These are phyloP conservation scores for Cichorium intybus DNA, from an alignment of 140 eudicot genomes.

Conservation along the genomic window DNA sequence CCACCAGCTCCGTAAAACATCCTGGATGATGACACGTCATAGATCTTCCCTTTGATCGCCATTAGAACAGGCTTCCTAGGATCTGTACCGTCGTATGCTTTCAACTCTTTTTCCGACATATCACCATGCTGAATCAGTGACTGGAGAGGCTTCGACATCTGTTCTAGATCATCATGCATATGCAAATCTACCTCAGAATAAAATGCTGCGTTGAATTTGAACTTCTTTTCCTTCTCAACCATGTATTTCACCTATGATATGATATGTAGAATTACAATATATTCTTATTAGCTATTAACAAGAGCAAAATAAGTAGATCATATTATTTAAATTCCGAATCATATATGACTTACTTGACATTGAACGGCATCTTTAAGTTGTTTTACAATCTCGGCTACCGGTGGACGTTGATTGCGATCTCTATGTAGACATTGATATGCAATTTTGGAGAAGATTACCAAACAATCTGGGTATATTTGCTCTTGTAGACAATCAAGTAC, in stretches of 20 bases:
- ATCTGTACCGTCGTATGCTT: background rate
- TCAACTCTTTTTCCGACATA: background rate
- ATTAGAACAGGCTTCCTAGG: background rate
- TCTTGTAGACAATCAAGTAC: constrained; percentile 14
- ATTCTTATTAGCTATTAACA: background rate
- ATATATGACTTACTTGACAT: constrained; percentile 2
- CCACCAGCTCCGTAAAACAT: background rate
- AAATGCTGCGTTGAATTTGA: background rate
- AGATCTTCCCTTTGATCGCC: background rate
- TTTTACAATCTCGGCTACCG: background rate
- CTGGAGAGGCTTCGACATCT: background rate
- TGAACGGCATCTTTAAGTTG: background rate
- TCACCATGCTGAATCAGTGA: background rate
- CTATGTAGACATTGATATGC: background rate
- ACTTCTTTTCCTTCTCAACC: background rate
- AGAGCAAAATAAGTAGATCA: background rate
- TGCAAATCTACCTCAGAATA: background rate
- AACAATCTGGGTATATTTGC: constrained; percentile 7
- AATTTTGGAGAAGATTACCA: background rate
- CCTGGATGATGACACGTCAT: background rate
- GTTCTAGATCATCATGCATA: background rate
- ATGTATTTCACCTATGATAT: background rate
- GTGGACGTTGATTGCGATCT: constrained; percentile 8
- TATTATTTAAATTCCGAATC: background rate
- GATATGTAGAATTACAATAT: background rate